phyloP scores from a whole-genome alignment of 768 basidiomycete genomes.

The Tricholoma sp. region DNA sequence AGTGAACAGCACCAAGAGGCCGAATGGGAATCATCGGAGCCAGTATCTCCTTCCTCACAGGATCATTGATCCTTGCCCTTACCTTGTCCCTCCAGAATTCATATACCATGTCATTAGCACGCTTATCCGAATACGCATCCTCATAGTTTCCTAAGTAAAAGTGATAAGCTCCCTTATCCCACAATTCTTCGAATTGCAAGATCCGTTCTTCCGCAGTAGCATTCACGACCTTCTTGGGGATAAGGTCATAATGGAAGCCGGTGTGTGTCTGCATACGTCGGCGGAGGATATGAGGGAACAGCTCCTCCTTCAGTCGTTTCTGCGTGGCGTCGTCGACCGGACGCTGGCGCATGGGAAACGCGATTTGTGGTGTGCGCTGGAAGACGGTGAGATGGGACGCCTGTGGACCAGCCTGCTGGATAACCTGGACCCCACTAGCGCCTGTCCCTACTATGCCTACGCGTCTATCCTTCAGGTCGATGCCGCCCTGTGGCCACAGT shows the following conservation, averaged over 20 bases:
- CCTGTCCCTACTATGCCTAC: conserved; percentile 23
- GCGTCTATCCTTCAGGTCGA: conserved; percentile 18
- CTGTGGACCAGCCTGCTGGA: conserved; percentile 17
- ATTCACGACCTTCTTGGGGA: conserved; percentile 10
- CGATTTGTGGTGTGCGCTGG: conserved; percentile 21
- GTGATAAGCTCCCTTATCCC: conserved; percentile 11
- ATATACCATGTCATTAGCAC: conserved; percentile 16
- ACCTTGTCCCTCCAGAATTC: conserved; percentile 21
- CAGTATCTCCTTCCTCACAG: conserved; percentile 16
- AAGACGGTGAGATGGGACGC: conserved; percentile 20
- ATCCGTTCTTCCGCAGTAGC: conserved; percentile 16
- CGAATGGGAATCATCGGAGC: conserved; percentile 15
- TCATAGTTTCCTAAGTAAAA: conserved; percentile 14
- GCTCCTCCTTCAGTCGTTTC: conserved; percentile 11
- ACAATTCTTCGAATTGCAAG: conserved; percentile 16
- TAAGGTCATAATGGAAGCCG: conserved; percentile 12
- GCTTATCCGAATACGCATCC: conserved; percentile 11
- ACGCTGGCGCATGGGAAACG: conserved; percentile 16
- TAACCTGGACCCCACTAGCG: conserved; percentile 21
- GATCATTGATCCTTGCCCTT: conserved; percentile 12
- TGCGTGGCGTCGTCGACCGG: conserved; percentile 9
- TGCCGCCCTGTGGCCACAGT: conserved; percentile 16
- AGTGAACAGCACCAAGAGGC: conserved; percentile 18
- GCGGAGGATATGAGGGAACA: conserved; percentile 14
- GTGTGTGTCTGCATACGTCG: conserved; percentile 16